Base-by-base conservation (phyloP, 805 yeast species). In the Yueomyces sp. region DNA sequence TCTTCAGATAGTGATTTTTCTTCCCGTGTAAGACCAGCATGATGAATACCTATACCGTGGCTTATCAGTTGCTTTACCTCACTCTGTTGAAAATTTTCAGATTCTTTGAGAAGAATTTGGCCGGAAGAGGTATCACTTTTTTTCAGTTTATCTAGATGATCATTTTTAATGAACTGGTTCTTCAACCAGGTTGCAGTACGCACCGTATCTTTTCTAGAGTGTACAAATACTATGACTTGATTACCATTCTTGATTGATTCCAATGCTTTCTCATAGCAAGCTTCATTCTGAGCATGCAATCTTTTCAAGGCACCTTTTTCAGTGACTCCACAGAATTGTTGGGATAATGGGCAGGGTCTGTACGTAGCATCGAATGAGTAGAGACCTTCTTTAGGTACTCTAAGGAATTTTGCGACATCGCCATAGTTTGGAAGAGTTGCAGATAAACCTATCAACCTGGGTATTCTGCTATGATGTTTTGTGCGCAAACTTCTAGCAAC, bases 311-410 rank as follows among this genome's bases (percentile, higher is more conserved):
- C 82, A 51, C 77, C 79, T 56, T 79, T 79, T 56, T 84, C 95
- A 4, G 88, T 85, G 37, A 90, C 76, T 2, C 96, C 96, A 47
- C 90, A 73, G 57, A 81, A 88, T 51, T 83, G 85, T 55, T 87
- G 96, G 29, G 81, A 82, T 34, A 90, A 65, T 0, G 98, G 97
- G 56, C 96, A 87, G 1, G 98, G 98, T 55, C 98, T 70, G 55
- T 70, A 90, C 3, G 83, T 68, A 0, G 92, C 67, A 56, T 85
- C 95, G 58, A 90, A 92, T 56, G 73, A 85, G 57, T 84, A 88
- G 4, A 87, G 53, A 0, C 90, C 88, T 12, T 63, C 50, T 12
- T 65, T 64, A 27, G 76, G 76, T 4, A 85, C 96, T 34, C 79
- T 66, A 41, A 92, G 63, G 54, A 92, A 90, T 39, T 68, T 68